Conservation (phyloP, 1,284 basidiomycete genomes). For the Sparassis latifolia region DNA sequence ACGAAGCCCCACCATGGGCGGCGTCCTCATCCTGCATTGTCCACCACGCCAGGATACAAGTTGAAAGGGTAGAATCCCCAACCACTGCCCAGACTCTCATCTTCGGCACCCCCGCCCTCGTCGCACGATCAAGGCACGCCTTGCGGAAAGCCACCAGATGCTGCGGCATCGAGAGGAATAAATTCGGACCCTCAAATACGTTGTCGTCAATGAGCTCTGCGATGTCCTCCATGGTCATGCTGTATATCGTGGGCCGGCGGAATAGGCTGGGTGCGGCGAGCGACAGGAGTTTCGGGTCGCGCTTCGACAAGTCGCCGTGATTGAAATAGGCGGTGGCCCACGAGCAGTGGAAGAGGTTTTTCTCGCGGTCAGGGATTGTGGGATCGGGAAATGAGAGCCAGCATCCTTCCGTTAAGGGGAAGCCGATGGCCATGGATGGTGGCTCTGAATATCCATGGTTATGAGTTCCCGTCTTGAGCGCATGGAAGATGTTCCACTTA, state of each 20-base stretch:
- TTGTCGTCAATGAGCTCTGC: background rate
- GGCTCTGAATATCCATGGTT: conserved; percentile 17
- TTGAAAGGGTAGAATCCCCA: conserved; percentile 14
- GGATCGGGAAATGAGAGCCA: background rate
- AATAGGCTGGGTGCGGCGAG: conserved; percentile 14
- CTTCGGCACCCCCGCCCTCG: conserved; percentile 12
- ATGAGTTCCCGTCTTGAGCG: background rate
- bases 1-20: conserved; percentile 17
- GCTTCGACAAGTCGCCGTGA: conserved; percentile 26
- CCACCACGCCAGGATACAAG: conserved; percentile 18
- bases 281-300: conserved; percentile 14
- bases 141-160: conserved; percentile 10
- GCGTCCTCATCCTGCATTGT: conserved; percentile 19
- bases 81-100: conserved; percentile 15
- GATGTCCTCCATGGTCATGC: conserved; percentile 12
- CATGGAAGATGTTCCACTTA: conserved; percentile 7
- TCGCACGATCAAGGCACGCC: conserved; percentile 14
- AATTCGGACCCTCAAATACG: conserved; percentile 9
- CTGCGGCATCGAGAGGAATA: conserved; percentile 8
- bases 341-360: background rate
- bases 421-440: conserved; percentile 2
- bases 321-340: conserved; percentile 31
- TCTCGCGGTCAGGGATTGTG: background rate
- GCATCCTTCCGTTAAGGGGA: background rate
- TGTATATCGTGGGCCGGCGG: conserved; percentile 16